phyloP scores from a whole-genome alignment of 192 early-diverging fungal genomes.

The Mortierella hygrophila region DNA sequence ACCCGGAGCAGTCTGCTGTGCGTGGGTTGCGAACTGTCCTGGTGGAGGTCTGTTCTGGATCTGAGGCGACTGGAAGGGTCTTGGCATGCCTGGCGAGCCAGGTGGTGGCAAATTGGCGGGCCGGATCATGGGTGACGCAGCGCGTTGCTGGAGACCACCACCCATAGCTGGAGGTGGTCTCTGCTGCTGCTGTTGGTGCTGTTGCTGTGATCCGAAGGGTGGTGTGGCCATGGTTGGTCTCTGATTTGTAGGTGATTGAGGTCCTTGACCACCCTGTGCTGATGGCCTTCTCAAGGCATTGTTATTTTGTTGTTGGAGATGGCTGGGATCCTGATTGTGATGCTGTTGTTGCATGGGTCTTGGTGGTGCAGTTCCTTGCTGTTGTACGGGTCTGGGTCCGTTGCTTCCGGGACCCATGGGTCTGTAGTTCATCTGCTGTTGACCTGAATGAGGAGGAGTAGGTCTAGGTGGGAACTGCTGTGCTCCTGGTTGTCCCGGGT shows the following conservation, averaged over 20 bases:
- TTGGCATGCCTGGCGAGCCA: conserved; percentile 40
- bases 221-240: conserved; percentile 41
- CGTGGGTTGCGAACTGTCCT: conserved; percentile 20
- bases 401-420: conserved; percentile 10
- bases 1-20: conserved; percentile 31
- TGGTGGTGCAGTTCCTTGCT: not conserved
- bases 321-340: conserved; percentile 20
- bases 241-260: conserved; percentile 38
- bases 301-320: conserved; percentile 18
- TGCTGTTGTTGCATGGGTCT: not conserved
- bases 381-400: conserved; percentile 30
- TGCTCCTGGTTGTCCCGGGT: not conserved
- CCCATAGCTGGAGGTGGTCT: conserved; percentile 35
- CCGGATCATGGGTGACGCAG: conserved; percentile 47
- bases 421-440: conserved; percentile 25
- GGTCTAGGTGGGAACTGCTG: conserved; percentile 1
- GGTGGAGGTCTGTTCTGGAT: conserved; percentile 38
- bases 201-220: conserved; percentile 31
- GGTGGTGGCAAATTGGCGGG: conserved; percentile 31
- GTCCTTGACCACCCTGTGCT: conserved; percentile 10
- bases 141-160: conserved; percentile 27
- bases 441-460: conserved; percentile 18
- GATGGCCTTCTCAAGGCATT: conserved; percentile 30
- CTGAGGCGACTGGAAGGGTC: conserved; percentile 49
- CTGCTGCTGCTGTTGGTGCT: conserved; percentile 20